These are phyloP conservation scores for Physaria fendleri DNA, from an alignment of 345 rosid genomes.

Conservation along the genomic window DNA sequence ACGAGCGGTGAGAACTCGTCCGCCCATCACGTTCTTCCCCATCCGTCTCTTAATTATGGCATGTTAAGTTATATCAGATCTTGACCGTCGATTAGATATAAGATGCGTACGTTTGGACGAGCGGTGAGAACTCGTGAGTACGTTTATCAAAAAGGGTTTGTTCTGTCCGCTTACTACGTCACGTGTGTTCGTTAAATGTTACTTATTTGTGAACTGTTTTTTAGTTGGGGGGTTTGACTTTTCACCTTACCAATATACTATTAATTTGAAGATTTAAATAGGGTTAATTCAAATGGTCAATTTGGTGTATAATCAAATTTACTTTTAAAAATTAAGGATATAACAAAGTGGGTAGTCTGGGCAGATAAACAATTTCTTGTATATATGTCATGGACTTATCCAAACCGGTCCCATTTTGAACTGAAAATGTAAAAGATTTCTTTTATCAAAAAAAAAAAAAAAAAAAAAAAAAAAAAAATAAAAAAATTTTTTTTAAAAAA, in stretches of 20 bases:
- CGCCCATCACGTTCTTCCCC: conserved; percentile 22
- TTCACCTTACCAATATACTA: not conserved
- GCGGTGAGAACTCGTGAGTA: not conserved
- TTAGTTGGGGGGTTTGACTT: not conserved
- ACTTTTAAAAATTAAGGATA: no score
- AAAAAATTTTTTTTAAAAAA: no score
- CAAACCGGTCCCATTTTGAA: no score
- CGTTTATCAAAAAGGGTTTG: conserved; percentile 2
- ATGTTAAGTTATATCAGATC: conserved; percentile 15
- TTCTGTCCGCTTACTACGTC: conserved; percentile 6
- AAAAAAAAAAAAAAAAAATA: no score
- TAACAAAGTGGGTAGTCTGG: no score
- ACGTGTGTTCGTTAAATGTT: conserved; percentile 10
- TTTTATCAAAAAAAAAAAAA: no score
- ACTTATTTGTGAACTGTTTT: conserved; percentile 7
- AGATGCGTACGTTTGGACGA: conserved; percentile 5
- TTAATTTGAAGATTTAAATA: not conserved
- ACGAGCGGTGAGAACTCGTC: not conserved
- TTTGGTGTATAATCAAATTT: no score
- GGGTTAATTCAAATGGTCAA: no score
- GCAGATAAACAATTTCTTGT: no score
- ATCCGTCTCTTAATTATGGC: conserved; percentile 7
- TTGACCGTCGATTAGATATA: conserved; percentile 10
- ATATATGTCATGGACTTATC: no score
- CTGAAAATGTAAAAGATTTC: no score